Percentiles rank a stretch among this genome's conserved stretches.
phyloP scores from a whole-genome alignment of 768 basidiomycete genomes.

The Mycena latifolia region DNA sequence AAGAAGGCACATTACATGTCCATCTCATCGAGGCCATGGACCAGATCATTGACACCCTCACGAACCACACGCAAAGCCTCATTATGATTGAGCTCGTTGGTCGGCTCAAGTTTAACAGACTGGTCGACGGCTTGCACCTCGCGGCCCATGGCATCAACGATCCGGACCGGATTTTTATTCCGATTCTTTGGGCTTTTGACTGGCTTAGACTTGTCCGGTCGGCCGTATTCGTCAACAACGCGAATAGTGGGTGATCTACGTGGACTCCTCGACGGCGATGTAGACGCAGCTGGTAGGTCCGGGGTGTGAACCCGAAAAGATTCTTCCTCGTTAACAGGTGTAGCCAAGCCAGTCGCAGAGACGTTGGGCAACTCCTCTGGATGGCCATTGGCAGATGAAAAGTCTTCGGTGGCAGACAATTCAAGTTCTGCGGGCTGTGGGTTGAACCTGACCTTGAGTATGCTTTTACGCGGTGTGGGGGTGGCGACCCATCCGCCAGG shows the following conservation, averaged over 20 bases:
- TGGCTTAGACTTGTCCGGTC: slow-evolving; percentile 49
- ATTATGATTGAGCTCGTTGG: slow-evolving; percentile 49
- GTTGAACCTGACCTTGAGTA: slow-evolving; percentile 82
- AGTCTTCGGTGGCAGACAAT: slow-evolving; percentile 33
- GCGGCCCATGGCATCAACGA: slow-evolving; percentile 79
- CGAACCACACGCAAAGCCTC: slow-evolving; percentile 72
- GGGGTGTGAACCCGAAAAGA: slow-evolving; percentile 27
- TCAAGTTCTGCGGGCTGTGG: slow-evolving; percentile 44
- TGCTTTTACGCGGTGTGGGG: slow-evolving; percentile 67
- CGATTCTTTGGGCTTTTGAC: slow-evolving; percentile 38
- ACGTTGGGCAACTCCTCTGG: slow-evolving; percentile 22
- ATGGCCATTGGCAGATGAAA: slow-evolving; percentile 25
- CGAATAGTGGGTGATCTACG: slow-evolving; percentile 68
- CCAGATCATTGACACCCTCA: slow-evolving; percentile 68
- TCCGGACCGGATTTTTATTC: slow-evolving; percentile 61
- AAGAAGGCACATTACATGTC: slow-evolving; percentile 62
- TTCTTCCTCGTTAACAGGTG: slow-evolving; percentile 15
- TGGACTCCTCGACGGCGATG: slow-evolving; percentile 41
- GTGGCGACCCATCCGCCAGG: slow-evolving; percentile 79
- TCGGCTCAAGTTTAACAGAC: slow-evolving; percentile 27
- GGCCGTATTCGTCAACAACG: slow-evolving; percentile 80
- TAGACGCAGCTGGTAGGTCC: slow-evolving; percentile 35
- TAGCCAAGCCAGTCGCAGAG: slow-evolving; percentile 20
- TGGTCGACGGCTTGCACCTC: slow-evolving; percentile 57
- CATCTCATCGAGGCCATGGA: slow-evolving; percentile 65